Evolutionary conservation across 2,329 filamentous ascomycete species (phyloP), one percentile per base, ranked within the genome.

Genomic region (Arthrobotrys entomopaga): DNA sequence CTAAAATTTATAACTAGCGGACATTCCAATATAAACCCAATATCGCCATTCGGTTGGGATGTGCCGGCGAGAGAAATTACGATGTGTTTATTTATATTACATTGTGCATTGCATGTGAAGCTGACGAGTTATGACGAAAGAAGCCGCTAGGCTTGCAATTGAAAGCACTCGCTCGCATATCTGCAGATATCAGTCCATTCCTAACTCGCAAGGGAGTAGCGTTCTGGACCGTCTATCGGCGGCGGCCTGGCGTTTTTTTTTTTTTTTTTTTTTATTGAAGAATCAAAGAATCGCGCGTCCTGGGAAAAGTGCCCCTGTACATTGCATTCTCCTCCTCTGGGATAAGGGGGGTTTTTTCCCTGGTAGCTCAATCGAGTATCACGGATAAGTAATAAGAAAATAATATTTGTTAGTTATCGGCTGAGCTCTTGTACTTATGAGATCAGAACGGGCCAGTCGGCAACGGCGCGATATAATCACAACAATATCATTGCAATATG

Each of bases 151-250:
- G 48, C 19, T 26, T 20, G 19, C 19, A 52, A 52, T 24, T 19
- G 26, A 24, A 3, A 6, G 15, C 13, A 22, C 24, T n/a, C 40
- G 15, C 24, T 54, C 24, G 50, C 26, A n/a, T 38, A 43, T 16
- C 40, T 43, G n/a, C 40, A 43, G 40, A 15, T 43, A 43, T 43
- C 40, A 43, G 19, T 59, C 20, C 56, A 59, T 59, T 59, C 56
- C 56, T 53, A 13, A 53, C 49, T 22, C 19, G 15, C 46, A 19
- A 20, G 16, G 48, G 50, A 16, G n/a, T 2, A 10, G 40, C n/a
- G 56, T 69, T 69, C 65, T 69, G 56, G 65, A 69, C 56, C 65
- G 56, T 69, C 65, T 53, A 69, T 22, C 29, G 56, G 34, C 65
- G 65, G 65, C 24, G 24, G 50, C 48, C 34, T 20, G 26, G 29